Evolutionary conservation across 2,329 filamentous ascomycete species (phyloP), one percentile per base, ranked within the genome.

Genomic region (Stemphylium beticola): DNA sequence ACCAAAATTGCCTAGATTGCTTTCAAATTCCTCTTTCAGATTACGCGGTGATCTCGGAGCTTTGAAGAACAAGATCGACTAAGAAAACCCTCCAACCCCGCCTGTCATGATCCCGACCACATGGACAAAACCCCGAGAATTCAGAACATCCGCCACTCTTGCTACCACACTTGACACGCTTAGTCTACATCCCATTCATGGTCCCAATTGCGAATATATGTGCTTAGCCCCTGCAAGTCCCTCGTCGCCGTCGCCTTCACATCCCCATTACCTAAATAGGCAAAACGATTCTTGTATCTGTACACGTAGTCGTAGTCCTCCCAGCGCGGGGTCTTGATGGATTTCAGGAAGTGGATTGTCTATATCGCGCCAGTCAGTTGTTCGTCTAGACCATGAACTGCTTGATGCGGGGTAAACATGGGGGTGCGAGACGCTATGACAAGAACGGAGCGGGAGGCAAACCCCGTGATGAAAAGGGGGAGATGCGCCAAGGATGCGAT

Each of bases 281-380:
- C 69, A 44, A 71, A 71, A 6, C 65, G 50, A 47, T 71, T 71
- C 60, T 71, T 71, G 57, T 72, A 70, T 31, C 68, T 54, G 53
- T 79, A 80, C 2, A 65, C 74, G 53, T 78, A 77, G n/a, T 77
- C 74, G 60, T 77, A 80, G 57, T 81, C 78, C 64, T 80, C 78
- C 50, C 72, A 79, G 22, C 78, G 70, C 3, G 76, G 76, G 6
- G 67, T 60, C 38, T 74, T 68, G 53, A 80, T 77, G 1, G 74
- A 60, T 50, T 79, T 73, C 31, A 76, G 60, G 57, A 71, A 73
- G 44, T 73, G 71, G 49, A 71, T 71, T 38, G 67, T 71, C 69
- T 79, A 73, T 11, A 29, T 33, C 15, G 12, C 70, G 72, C 12
- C 46, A 50, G 51, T 67, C 57, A 67, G 67, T 48, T 29, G 9